Evolutionary conservation across 805 yeast species (phyloP), one percentile per base, ranked within the genome.

Genomic region (Yueomyces sp.): DNA sequence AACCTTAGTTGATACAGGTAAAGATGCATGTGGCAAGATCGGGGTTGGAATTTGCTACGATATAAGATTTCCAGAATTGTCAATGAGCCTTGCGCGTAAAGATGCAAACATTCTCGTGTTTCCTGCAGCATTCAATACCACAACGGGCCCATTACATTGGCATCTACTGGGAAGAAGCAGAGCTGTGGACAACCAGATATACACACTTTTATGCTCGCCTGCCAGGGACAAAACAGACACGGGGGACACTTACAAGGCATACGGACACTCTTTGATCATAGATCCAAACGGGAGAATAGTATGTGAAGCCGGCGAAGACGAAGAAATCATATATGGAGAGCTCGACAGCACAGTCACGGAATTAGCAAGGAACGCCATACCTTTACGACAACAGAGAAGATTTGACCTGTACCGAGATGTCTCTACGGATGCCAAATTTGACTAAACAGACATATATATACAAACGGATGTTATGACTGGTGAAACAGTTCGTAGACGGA

Each of bases 1-100:
- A 37, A 86, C 98, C 1, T 81, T 86, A 5, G 41, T 62, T 4
- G 47, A 49, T 30, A 50, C 57, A 5, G 48, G 51, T 7, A 49
- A 42, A 26, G 56, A 58, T 38, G 46, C 51, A 3, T 34, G 5
- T 5, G 26, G 37, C n/a, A 76, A 76, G 43, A 76, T 85, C 32
- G 97, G 96, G 0, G 67, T 85, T 38, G 95, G 90, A n/a, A 81
- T 83, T 45, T 83, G 92, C 58, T 83, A 83, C 55, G 94, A 83
- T 57, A 74, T 82, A 53, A 66, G 92, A 53, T 83, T 83, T 63
- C 92, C 92, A 1, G 94, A 83, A 56, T 66, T 81, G 45, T 85
- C 90, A 1, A 70, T 72, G 55, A 66, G 74, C 26, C 81, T 85
- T n/a, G 74, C 85, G 1, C 70, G 92, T 52, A 62, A 72, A 49